phyloP scores from a whole-genome alignment of 345 rosid genomes.

The Syzygium oleosum region DNA sequence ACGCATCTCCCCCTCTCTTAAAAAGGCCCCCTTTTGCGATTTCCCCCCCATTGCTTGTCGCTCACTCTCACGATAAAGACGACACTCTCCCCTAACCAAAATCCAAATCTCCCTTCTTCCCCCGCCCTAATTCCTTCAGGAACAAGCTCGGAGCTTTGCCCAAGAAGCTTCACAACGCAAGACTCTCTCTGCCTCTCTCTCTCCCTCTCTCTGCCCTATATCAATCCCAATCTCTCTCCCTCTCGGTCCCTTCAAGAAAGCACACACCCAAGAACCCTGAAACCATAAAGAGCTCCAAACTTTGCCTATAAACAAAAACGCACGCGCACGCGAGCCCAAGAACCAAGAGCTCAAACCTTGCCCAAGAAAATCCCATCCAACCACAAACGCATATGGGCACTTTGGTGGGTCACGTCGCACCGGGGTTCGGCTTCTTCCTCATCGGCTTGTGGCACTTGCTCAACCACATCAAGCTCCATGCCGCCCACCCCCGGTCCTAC shows the following conservation, averaged over 20 bases:
- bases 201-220: neutral
- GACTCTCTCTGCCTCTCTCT: neutral
- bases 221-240: too few species aligned
- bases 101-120: neutral
- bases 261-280: neutral
- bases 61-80: neutral
- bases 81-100: neutral
- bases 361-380: neutral
- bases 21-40: neutral
- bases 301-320: neutral
- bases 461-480: constrained; percentile 56
- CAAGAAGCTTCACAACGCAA: neutral
- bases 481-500: constrained; percentile 42
- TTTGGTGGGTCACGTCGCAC: constrained; percentile 69
- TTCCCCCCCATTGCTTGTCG: neutral
- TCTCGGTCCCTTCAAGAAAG: neutral
- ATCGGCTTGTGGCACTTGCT: constrained; percentile 80
- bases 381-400: constrained; percentile 41
- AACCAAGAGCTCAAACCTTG: neutral
- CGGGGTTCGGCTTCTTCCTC: constrained; percentile 55
- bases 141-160: neutral
- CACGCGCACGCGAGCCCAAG: neutral
- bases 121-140: neutral
- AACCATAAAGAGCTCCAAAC: neutral
- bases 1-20: neutral